A percentile compares a stretch with the other conserved stretches of the same genome.
phyloP scores from a whole-genome alignment of 1,284 basidiomycete species.

The Cutaneotrichosporon cutaneum region DNA sequence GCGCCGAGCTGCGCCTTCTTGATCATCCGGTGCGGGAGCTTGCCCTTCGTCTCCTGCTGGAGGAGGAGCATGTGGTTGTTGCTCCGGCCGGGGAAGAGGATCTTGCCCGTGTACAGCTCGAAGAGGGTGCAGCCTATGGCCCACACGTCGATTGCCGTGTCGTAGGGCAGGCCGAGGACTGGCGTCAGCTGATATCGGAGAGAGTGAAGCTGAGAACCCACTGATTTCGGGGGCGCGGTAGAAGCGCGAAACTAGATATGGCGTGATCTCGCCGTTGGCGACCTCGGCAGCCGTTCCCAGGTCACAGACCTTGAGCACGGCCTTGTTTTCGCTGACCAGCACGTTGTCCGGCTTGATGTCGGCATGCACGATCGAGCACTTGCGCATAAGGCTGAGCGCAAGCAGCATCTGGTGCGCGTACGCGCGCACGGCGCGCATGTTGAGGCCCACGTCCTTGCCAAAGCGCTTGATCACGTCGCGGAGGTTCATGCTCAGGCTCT shows the following conservation, averaged over 20 bases:
- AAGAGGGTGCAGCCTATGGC: constrained; percentile 96
- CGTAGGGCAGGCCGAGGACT: constrained; percentile 93
- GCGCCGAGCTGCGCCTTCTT: constrained; percentile 90
- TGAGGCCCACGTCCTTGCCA: constrained; percentile 95
- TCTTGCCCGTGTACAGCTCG: constrained; percentile 97
- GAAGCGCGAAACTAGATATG: constrained; percentile 95
- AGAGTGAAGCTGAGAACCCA: no score
- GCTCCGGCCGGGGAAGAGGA: constrained; percentile 91
- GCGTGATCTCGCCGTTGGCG: constrained; percentile 87
- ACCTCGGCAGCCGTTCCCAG: constrained; percentile 92
- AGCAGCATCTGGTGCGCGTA: constrained; percentile 97
- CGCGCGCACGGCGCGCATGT: constrained; percentile 92
- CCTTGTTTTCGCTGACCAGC: constrained; percentile 91
- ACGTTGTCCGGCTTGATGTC: constrained; percentile 99
- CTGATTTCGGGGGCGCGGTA: constrained; percentile 99
- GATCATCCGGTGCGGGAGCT: constrained; percentile 89
- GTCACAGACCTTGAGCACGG: constrained; percentile 90
- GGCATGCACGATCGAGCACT: constrained; percentile 92
- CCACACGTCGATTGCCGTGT: constrained; percentile 93
- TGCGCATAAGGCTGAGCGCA: constrained; percentile 77
- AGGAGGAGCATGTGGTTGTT: constrained; percentile 98
- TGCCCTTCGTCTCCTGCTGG: constrained; percentile 95
- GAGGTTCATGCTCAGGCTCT: constrained; percentile 94
- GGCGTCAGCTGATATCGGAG: no score
- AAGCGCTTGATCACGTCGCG: constrained; percentile 98